Percentiles rank a stretch among this genome's conserved stretches.
Conservation (phyloP, 75 land plant genomes). For the Selaginella moellendorffii region DNA sequence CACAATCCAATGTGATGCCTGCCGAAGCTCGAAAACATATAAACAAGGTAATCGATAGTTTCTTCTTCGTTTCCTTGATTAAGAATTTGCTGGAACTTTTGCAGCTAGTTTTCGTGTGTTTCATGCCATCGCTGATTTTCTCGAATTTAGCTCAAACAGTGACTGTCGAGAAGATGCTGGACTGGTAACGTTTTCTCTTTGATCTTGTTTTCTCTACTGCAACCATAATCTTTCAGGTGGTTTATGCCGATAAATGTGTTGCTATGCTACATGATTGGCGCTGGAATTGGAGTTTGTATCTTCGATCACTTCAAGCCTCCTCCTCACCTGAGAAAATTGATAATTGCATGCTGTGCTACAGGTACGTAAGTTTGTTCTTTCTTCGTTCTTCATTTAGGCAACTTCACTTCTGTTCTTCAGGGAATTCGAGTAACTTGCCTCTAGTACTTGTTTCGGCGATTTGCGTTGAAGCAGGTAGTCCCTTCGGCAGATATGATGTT, state of each 20-base stretch:
- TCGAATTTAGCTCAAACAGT: constrained; percentile 54
- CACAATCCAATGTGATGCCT: constrained; percentile 25
- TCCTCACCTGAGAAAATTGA: constrained; percentile 34
- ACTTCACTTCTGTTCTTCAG: constrained; percentile 13
- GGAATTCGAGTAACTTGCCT: constrained; percentile 63
- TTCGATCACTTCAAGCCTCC: constrained; percentile 41
- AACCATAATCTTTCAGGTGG: constrained; percentile 80
- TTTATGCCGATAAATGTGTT: constrained; percentile 66
- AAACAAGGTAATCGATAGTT: constrained; percentile 75
- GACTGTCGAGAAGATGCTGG: constrained; percentile 47
- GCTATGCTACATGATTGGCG: constrained; percentile 43
- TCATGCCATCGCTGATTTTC: constrained; percentile 61
- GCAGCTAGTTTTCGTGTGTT: constrained; percentile 51
- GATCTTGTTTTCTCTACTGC: not conserved
- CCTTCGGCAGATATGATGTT: constrained; percentile 35
- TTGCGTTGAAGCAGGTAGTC: constrained; percentile 51
- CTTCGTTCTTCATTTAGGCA: not conserved
- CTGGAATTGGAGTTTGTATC: constrained; percentile 37
- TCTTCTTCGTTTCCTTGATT: too few relatives aligned
- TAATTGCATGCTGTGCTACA: constrained; percentile 50
- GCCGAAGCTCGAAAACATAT: constrained; percentile 40
- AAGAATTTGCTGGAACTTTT: too few relatives aligned
- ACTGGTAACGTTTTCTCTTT: constrained; percentile 32
- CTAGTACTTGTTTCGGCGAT: constrained; percentile 54
- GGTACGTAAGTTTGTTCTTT: constrained; percentile 17